Percentiles rank a stretch among this genome's conserved stretches.
These are phyloP conservation scores for button mushroom (Agaricus bisporus) DNA, from an alignment of 768 basidiomycete species.

Conservation along the genomic window DNA sequence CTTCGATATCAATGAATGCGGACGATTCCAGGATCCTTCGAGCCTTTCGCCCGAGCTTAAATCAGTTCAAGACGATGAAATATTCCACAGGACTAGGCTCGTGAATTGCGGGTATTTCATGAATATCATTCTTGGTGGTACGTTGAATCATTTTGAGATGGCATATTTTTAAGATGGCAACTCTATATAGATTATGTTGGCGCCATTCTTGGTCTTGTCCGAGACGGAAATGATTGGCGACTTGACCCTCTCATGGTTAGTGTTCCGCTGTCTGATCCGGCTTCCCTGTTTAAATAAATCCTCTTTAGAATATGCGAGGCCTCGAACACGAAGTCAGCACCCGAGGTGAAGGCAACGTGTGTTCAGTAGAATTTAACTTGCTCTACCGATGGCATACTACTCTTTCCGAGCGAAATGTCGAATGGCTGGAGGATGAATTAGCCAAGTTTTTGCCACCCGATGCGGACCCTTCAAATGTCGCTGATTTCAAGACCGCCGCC, in stretches of 20 bases:
- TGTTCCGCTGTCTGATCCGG: background rate
- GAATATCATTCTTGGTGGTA: slow-evolving; percentile 59
- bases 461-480: slow-evolving; percentile 12
- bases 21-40: slow-evolving; percentile 31
- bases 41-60: slow-evolving; percentile 16
- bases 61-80: slow-evolving; percentile 62
- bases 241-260: slow-evolving; percentile 60
- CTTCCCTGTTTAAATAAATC: background rate
- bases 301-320: slow-evolving; percentile 42
- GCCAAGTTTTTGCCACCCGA: slow-evolving; percentile 14
- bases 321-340: slow-evolving; percentile 45
- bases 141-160: slow-evolving; percentile 2
- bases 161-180: background rate
- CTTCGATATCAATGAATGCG: slow-evolving; percentile 61
- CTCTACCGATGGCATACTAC: slow-evolving; percentile 65
- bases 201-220: slow-evolving; percentile 62
- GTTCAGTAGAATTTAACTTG: slow-evolving; percentile 72
- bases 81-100: slow-evolving; percentile 67
- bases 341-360: slow-evolving; percentile 69
- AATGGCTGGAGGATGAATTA: slow-evolving; percentile 51
- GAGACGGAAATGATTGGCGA: slow-evolving; percentile 60
- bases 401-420: slow-evolving; percentile 44
- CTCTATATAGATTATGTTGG: slow-evolving; percentile 57
- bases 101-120: slow-evolving; percentile 72
- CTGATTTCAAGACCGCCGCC: slow-evolving; percentile 33